Conservation (phyloP, 1,139 yeast species). For the Pichia norvegensis region DNA sequence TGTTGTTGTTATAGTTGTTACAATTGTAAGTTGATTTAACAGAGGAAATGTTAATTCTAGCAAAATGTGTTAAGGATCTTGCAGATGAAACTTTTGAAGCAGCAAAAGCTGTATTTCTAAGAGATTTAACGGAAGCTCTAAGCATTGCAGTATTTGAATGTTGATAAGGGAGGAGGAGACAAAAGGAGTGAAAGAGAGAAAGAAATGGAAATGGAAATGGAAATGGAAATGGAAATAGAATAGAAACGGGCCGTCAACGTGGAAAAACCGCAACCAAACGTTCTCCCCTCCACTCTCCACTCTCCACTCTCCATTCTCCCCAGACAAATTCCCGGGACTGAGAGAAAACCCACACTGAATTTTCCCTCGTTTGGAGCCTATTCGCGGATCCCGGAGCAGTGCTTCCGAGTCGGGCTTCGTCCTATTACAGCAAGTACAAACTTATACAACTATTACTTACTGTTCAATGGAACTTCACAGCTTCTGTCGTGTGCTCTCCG, state of each 20-base stretch:
- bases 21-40: no score
- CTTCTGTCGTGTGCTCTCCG: slow-evolving; percentile 40
- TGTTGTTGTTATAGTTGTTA: neutral
- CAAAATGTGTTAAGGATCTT: neutral
- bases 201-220: neutral
- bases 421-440: no score
- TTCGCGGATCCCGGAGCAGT: no score
- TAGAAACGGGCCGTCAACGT: neutral
- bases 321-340: no score
- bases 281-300: no score
- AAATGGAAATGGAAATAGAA: neutral
- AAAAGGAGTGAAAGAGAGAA: neutral
- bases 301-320: no score
- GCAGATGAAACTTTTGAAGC: neutral
- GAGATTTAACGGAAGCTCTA: slow-evolving; percentile 11
- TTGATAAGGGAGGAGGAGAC: neutral
- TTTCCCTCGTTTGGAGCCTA: no score
- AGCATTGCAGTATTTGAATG: slow-evolving; percentile 9
- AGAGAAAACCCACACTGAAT: no score
- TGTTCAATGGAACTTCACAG: slow-evolving; percentile 20
- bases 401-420: no score
- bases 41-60: neutral
- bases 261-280: neutral
- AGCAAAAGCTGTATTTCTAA: slow-evolving; percentile 1
- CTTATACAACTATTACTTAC: no score